These are phyloP conservation scores for Hordeum pubiflorum DNA, from an alignment of 202 grass and related monocot genomes.

Conservation along the genomic window DNA sequence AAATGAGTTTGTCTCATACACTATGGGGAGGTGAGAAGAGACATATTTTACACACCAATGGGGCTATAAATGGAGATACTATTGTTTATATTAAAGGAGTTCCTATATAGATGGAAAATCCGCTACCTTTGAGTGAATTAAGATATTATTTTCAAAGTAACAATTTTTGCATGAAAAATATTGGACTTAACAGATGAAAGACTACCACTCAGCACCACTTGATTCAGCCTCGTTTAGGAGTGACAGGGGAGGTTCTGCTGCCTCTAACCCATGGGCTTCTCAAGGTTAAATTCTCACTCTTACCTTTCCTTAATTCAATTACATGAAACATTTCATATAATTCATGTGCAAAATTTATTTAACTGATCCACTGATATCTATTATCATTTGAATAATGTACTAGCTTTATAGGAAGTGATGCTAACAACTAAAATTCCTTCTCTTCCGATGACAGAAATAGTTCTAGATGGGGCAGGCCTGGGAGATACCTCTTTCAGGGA, in stretches of 20 bases:
- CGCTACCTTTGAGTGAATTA: not conserved
- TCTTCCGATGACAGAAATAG: conserved; percentile 37
- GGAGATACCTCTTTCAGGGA: conserved; percentile 47
- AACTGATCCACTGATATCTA: not conserved
- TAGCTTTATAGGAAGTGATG: not conserved
- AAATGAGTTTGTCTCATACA: too few species aligned
- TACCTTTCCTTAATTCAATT: not conserved
- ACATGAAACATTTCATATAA: not conserved
- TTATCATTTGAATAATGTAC: not conserved
- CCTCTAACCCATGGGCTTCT: conserved; percentile 66
- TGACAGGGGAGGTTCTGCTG: conserved; percentile 13
- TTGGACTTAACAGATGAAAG: conserved; percentile 58
- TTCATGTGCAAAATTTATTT: not conserved
- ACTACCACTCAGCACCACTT: conserved; percentile 79
- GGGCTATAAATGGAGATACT: too few species aligned
- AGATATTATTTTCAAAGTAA: not conserved
- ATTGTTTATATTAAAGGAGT: too few species aligned
- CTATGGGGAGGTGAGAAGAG: too few species aligned
- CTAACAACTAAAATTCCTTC: not conserved
- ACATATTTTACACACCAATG: too few species aligned
- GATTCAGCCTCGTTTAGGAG: conserved; percentile 28
- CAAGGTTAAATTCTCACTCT: conserved; percentile 40
- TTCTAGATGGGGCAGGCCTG: conserved; percentile 40
- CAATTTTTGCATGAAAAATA: not conserved
- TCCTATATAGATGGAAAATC: too few species aligned